phyloP scores from a whole-genome alignment of 2,329 filamentous ascomycete genomes.

The Colletotrichum graminicola region DNA sequence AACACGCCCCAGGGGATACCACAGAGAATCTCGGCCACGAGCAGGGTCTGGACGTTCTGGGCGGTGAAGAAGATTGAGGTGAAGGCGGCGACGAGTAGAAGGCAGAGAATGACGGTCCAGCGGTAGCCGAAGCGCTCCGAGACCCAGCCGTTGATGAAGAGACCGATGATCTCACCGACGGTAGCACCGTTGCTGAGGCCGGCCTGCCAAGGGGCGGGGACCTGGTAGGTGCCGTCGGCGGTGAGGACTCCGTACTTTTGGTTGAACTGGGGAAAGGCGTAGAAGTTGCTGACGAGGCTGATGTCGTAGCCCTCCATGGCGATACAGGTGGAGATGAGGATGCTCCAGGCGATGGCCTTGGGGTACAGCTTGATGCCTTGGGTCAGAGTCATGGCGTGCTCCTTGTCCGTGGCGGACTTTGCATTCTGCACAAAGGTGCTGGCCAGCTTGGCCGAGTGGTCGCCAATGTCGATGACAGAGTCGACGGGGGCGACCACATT shows the following conservation, averaged over 20 bases:
- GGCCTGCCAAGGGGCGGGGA: constrained; percentile 73
- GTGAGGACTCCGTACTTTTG: constrained; percentile 66
- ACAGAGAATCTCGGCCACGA: constrained; percentile 72
- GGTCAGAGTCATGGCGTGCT: constrained; percentile 77
- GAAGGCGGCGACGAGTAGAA: constrained; percentile 67
- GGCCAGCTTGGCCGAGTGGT: constrained; percentile 45
- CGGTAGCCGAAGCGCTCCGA: constrained; percentile 78
- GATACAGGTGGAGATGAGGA: constrained; percentile 91
- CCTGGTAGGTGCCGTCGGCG: constrained; percentile 61
- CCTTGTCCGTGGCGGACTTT: constrained; percentile 67
- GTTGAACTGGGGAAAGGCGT: constrained; percentile 69
- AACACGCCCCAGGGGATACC: constrained; percentile 74
- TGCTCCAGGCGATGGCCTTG: constrained; percentile 85
- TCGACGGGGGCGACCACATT: constrained; percentile 21
- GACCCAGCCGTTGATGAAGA: constrained; percentile 74
- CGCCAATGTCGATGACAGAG: constrained; percentile 16
- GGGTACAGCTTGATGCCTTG: constrained; percentile 87
- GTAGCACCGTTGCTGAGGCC: constrained; percentile 71
- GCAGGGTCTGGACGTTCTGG: constrained; percentile 67
- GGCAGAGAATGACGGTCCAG: constrained; percentile 71
- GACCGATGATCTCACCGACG: constrained; percentile 74
- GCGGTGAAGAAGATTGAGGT: constrained; percentile 76
- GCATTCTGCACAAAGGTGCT: constrained; percentile 59
- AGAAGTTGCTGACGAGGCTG: constrained; percentile 85
- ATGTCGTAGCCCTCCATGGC: constrained; percentile 93